Evolutionary conservation across 1,139 yeast genomes (phyloP), one percentile per base, ranked within the genome.

Genomic region (Debaryomyces fabryi): DNA sequence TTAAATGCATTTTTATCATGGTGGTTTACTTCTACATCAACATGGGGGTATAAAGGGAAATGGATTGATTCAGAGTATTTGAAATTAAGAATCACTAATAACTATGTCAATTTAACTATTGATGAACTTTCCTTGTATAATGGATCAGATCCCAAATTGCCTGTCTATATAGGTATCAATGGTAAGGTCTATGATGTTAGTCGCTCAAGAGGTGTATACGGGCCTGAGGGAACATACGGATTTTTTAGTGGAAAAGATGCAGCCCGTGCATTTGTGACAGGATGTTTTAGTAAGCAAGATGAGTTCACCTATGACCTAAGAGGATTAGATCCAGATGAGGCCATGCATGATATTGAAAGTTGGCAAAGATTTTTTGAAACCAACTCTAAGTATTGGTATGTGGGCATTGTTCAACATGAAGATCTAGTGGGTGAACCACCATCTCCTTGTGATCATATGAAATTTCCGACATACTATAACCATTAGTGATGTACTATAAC

Each of bases 251-350:
- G 96, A 0, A 70, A 68, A 42, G 96, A 89, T 62, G 79, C 83
- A 39, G 86, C 93, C 0, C 68, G 96, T 42, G 90, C 90, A 23
- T 85, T 81, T 58, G 86, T 83, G 3, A 88, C 93, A 1, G 95
- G 95, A 4, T 88, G 96, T 59, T 81, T 88, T 55, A 64, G 68
- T 39, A 75, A 78, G 18, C 75, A 71, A 15, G 82, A 78, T 45
- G 83, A 82, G 55, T 72, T 78, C 57, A 88, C 92, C 0, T 79
- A 82, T 60, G 96, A 88, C 62, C 64, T 88, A 39, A 67, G 96
- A 25, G 95, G 88, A 0, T 63, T 87, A 30, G 76, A 74, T 49
- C 51, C 55, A 9, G 57, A 49, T 0, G 79, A 73, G 47, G 73
- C 69, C 0, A 45, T 44, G 9, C 42, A 47, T 2, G 77, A 72